Conservation (phyloP, 441 rosid genomes). For the Syzygium malaccense region DNA sequence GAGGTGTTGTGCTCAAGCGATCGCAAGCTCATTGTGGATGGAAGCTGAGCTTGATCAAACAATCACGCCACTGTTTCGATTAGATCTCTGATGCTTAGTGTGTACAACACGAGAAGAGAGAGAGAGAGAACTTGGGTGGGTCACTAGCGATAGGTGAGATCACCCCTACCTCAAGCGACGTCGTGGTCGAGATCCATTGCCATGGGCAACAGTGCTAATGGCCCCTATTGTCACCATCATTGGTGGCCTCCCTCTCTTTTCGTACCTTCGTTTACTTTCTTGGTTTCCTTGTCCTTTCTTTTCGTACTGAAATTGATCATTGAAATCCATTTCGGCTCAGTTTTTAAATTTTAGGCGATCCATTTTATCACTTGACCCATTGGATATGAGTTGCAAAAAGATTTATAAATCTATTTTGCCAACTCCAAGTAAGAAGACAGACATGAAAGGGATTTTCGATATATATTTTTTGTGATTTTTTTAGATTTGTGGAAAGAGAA, state of each 20-base stretch:
- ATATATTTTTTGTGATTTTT: neutral
- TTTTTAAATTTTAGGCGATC: too few species aligned
- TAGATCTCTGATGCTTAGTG: too few species aligned
- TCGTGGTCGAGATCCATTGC: neutral
- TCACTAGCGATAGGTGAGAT: neutral
- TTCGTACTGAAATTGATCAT: too few species aligned
- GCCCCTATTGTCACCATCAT: too few species aligned
- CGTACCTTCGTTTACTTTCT: neutral
- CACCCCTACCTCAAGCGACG: neutral
- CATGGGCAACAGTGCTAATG: neutral
- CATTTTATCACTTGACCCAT: neutral
- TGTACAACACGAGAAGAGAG: too few species aligned
- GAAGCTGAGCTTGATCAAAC: neutral
- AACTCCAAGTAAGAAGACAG: neutral
- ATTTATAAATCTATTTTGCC: too few species aligned
- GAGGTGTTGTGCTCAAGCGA: neutral
- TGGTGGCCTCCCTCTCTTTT: neutral
- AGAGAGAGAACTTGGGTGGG: neutral
- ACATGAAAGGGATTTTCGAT: neutral
- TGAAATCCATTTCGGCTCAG: too few species aligned
- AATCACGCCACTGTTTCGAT: too few species aligned
- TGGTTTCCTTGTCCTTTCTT: too few species aligned
- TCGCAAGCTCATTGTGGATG: fast-evolving
- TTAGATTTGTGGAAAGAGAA: too few species aligned
- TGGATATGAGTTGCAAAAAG: neutral